Conservation (phyloP, 306 rosid genomes). For the Ormosia emarginata region DNA sequence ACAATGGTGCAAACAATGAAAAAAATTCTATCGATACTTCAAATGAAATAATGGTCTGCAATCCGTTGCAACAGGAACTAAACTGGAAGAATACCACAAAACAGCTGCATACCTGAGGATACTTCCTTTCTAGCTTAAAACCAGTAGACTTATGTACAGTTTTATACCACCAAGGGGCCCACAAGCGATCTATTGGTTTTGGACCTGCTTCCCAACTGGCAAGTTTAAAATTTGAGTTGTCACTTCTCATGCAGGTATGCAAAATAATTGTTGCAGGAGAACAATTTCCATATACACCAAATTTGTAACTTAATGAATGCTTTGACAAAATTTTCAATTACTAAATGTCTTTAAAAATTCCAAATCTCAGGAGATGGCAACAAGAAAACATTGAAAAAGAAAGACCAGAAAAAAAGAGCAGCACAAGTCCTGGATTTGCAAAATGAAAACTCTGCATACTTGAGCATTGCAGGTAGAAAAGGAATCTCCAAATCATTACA, state of each 20-base stretch:
- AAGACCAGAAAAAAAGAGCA: background rate
- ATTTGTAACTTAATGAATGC: background rate
- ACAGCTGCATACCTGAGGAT: constrained; percentile 53
- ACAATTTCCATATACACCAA: background rate
- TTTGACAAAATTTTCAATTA: background rate
- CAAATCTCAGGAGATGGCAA: background rate
- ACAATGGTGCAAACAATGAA: background rate
- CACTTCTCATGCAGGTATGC: constrained; percentile 18
- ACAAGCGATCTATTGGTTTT: constrained; percentile 67
- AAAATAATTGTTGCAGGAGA: background rate
- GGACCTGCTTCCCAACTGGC: constrained; percentile 85
- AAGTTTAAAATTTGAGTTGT: background rate
- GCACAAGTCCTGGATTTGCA: background rate
- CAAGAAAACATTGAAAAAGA: background rate
- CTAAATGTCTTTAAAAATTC: background rate
- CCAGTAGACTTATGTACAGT: constrained; percentile 59
- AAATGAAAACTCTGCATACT: constrained; percentile 37
- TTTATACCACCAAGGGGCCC: constrained; percentile 92
- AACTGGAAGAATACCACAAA: background rate
- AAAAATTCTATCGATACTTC: background rate
- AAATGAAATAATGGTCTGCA: background rate
- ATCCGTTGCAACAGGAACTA: background rate
- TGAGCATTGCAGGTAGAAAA: constrained; percentile 70
- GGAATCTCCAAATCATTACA: constrained; percentile 73
- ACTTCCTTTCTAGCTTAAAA: constrained; percentile 46